Percentiles rank a stretch among this genome's conserved stretches.
Conservation (phyloP, 352 stramenopile genomes). For the Phytophthora europaea region DNA sequence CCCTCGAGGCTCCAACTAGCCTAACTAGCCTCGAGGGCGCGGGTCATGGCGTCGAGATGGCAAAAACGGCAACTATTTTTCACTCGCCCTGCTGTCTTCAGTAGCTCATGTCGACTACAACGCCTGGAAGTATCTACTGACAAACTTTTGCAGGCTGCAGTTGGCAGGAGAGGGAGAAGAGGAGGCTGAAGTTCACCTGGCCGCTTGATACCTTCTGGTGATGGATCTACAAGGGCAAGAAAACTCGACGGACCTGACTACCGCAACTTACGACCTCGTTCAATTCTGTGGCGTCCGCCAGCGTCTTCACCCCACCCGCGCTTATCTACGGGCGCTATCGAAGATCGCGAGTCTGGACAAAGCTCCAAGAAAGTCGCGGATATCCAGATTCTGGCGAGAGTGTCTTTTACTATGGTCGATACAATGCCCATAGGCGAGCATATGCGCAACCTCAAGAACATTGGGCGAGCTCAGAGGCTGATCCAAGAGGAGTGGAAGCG, state of each 20-base stretch:
- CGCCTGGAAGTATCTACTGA: conserved; percentile 31
- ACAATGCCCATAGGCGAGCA: too few species aligned
- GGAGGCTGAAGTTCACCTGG: background rate
- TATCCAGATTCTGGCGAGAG: background rate
- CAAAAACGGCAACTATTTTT: too few species aligned
- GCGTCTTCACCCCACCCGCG: background rate
- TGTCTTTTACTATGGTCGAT: background rate
- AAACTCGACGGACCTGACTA: background rate
- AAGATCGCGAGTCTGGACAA: conserved; percentile 3
- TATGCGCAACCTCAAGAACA: too few species aligned
- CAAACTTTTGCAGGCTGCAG: conserved; percentile 20
- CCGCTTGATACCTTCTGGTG: background rate
- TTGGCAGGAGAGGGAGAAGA: conserved; percentile 13
- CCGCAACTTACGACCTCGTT: background rate
- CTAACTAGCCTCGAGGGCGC: too few species aligned
- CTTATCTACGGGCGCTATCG: conserved; percentile 1
- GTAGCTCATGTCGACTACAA: conserved; percentile 28
- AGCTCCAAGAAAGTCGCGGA: background rate
- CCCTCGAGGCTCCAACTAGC: too few species aligned
- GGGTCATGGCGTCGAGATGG: too few species aligned
- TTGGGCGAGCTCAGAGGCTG: background rate
- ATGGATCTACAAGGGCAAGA: conserved; percentile 7
- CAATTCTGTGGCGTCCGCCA: conserved; percentile 3
- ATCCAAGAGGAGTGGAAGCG: background rate
- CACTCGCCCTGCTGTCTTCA: conserved; percentile 32